Evolutionary conservation across 768 basidiomycete genomes (phyloP).

Genomic region (Rhizopogon salebrosus): DNA sequence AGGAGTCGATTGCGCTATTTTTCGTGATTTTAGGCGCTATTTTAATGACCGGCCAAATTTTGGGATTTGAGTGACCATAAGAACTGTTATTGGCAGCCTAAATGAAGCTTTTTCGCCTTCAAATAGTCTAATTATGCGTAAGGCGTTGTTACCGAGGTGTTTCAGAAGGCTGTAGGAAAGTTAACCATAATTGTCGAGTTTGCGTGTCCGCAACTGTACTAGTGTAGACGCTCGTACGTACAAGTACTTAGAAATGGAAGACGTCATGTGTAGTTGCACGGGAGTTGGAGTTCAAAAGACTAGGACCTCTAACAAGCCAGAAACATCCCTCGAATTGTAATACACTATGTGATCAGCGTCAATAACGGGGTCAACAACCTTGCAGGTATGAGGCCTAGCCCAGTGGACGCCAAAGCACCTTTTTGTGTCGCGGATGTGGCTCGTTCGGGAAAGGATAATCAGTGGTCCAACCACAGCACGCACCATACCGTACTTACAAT

Average conservation of each 20-base stretch:
- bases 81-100: background rate
- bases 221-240: no score
- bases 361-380: no score
- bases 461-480: background rate
- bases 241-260: no score
- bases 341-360: no score
- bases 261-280: no score
- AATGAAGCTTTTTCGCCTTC: background rate
- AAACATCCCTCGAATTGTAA: no score
- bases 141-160: background rate
- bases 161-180: background rate
- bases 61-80: background rate
- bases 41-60: background rate
- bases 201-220: background rate
- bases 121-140: background rate
- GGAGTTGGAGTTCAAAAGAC: no score
- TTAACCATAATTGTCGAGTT: background rate
- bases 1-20: background rate
- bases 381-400: no score
- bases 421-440: background rate
- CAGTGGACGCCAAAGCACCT: no score
- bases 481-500: background rate
- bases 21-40: background rate
- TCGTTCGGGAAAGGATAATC: background rate
- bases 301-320: no score